Evolutionary conservation across 768 basidiomycete species (phyloP).

Genomic region (Lactarius hatsudake): DNA sequence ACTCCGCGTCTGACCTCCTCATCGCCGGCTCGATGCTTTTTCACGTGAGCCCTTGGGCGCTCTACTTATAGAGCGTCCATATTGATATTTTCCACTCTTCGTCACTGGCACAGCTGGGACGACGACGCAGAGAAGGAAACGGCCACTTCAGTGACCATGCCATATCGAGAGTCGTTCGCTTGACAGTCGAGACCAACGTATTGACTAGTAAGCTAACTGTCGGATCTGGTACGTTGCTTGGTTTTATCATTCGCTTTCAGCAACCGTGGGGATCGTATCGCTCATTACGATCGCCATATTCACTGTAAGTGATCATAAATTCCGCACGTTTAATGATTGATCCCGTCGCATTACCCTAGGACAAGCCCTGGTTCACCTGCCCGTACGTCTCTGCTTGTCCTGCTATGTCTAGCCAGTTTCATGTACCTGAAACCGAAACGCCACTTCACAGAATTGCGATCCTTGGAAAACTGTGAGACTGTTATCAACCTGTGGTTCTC

Average conservation of each 20-base stretch:
- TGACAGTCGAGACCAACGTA: slow-evolving; percentile 18
- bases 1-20: not conserved
- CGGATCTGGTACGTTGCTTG: not conserved
- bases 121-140: not conserved
- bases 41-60: not conserved
- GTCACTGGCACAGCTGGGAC: not conserved
- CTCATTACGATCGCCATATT: not conserved
- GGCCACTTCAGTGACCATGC: not conserved
- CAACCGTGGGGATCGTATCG: not conserved
- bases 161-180: not conserved
- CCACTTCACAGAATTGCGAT: not conserved
- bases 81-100: not conserved
- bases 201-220: slow-evolving; percentile 16
- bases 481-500: no score
- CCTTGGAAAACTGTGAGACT: slow-evolving; percentile 12
- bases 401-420: no score
- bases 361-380: not conserved
- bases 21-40: slow-evolving; percentile 6
- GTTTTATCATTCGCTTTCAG: not conserved
- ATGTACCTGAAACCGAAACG: not conserved
- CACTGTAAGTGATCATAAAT: slow-evolving; percentile 1
- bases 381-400: slow-evolving; percentile 6
- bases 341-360: not conserved
- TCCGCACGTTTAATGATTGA: not conserved
- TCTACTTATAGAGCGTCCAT: no score